Conservation (phyloP, 2,329 filamentous ascomycete species). For the Neonectria magnoliae region DNA sequence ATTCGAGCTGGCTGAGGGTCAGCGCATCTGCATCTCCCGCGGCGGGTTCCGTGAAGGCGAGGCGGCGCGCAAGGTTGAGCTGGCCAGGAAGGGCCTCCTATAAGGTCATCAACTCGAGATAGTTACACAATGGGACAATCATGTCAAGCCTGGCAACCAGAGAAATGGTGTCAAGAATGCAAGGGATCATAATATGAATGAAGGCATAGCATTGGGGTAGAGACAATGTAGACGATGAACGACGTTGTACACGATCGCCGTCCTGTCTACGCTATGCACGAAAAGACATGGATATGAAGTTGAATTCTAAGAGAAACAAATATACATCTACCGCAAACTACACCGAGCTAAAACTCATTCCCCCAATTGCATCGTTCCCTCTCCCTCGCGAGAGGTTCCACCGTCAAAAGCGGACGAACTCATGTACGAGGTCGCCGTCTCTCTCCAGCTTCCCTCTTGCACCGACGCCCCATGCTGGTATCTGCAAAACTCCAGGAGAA, state of each 20-base stretch:
- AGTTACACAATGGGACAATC: too few species aligned
- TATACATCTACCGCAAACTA: constrained; percentile 15
- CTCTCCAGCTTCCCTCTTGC: constrained; percentile 28
- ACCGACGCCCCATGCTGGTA: constrained; percentile 42
- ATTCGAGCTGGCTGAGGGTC: constrained; percentile 76
- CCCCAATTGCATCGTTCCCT: not conserved
- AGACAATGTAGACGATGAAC: not conserved
- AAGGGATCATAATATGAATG: constrained; percentile 9
- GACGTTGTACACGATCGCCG: not conserved
- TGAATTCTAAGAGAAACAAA: constrained; percentile 27
- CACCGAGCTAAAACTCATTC: constrained; percentile 8
- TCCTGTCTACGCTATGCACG: not conserved
- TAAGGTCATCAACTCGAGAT: constrained; percentile 47
- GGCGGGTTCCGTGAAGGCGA: constrained; percentile 79
- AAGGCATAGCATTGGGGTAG: not conserved
- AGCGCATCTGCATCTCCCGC: constrained; percentile 77
- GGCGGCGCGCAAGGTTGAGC: constrained; percentile 78
- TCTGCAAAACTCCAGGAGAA: constrained; percentile 43
- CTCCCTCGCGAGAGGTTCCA: constrained; percentile 1
- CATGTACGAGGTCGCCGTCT: constrained; percentile 20
- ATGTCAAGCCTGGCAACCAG: not conserved
- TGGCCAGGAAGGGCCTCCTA: constrained; percentile 81
- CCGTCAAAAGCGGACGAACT: constrained; percentile 27
- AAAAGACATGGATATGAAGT: constrained; percentile 14
- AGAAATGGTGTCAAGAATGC: not conserved